Base-by-base conservation (phyloP, 352 stramenopile species). In the Pythium aquatile region DNA sequence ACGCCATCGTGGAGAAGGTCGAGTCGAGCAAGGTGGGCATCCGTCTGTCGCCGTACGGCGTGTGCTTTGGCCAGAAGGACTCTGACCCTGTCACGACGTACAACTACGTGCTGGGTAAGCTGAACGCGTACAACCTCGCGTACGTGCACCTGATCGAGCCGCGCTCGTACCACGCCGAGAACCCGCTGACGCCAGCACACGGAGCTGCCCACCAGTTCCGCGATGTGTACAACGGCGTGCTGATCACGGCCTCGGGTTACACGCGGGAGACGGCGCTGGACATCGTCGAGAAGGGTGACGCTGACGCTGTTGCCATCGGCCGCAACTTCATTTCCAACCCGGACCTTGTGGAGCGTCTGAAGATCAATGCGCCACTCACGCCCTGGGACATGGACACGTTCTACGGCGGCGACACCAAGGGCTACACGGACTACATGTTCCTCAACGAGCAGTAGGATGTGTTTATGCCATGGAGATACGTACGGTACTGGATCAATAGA, bases 61-160 rank as follows among this genome's bases (percentile, higher is more conserved):
- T 55, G 16, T 72, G 51, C 47, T 39, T 91, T 44, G 78, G 77
- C 5, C 64, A 78, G 26, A 72, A 68, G 30, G 76, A 86, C 40
- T 83, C 73, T 17, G 69, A 91, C 63, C 73, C 78, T 2, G 59
- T 81, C 16, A 58, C 51, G 10, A 78, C 80, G 17, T 90, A 87
- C 65, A 74, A 65, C 47, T 76, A 83, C 70, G 75, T 87, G 16
- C 59, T 87, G 17, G 47, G 67, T 14, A 77, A 84, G 58, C 71
- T 91, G n/a, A 89, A 84, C 69, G 54, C 68, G 49, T 81, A 85
- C 65, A 61, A 88, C 48, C 29, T 91, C 47, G 83, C 75, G 20
- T 90, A 91, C 58, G 70, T 75, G 51, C 79, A 90, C 55, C 58
- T 92, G 28, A 78, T 90, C 14, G 81, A 93, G 63, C 82, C 87